Evolutionary conservation across 331 rosid species (phyloP).

Genomic region (Quercus phellos): DNA sequence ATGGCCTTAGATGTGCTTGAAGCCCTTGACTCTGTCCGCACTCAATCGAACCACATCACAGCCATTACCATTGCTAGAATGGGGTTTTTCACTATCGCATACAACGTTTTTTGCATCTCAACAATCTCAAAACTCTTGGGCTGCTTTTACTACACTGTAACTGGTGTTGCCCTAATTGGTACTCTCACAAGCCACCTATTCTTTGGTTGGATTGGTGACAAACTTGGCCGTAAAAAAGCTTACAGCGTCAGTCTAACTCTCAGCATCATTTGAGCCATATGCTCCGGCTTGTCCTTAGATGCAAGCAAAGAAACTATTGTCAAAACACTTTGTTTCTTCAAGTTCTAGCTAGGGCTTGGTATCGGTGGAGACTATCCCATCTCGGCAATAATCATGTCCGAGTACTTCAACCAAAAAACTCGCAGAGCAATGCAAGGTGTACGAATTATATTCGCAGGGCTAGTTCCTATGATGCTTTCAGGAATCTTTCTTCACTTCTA

Average conservation of each 20-base stretch:
- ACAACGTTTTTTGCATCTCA: conserved; percentile 45
- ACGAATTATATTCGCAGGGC: conserved; percentile 28
- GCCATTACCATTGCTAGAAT: neutral
- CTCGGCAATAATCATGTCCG: conserved; percentile 52
- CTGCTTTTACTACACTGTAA: conserved; percentile 42
- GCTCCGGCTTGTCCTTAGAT: too few species aligned
- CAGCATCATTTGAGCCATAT: conserved; percentile 34
- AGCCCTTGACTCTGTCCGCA: too few species aligned
- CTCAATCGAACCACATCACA: too few species aligned
- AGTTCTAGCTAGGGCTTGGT: conserved; percentile 48
- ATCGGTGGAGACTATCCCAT: conserved; percentile 52
- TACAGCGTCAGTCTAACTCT: conserved; percentile 39
- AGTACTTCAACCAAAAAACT: conserved; percentile 24
- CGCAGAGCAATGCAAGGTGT: conserved; percentile 37
- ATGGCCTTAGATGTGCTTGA: too few species aligned
- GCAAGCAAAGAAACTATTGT: conserved; percentile 18
- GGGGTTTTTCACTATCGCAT: conserved; percentile 37
- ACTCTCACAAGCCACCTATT: conserved; percentile 24
- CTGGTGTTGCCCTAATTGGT: conserved; percentile 38
- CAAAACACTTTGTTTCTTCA: conserved; percentile 40
- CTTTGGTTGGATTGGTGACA: conserved; percentile 39
- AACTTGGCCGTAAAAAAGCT: conserved; percentile 34
- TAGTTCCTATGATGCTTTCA: conserved; percentile 15
- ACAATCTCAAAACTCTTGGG: conserved; percentile 37
- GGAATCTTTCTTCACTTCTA: conserved; percentile 11